Base-by-base conservation (phyloP, 148 eudicot genomes). In the Rhododendron simsii region DNA sequence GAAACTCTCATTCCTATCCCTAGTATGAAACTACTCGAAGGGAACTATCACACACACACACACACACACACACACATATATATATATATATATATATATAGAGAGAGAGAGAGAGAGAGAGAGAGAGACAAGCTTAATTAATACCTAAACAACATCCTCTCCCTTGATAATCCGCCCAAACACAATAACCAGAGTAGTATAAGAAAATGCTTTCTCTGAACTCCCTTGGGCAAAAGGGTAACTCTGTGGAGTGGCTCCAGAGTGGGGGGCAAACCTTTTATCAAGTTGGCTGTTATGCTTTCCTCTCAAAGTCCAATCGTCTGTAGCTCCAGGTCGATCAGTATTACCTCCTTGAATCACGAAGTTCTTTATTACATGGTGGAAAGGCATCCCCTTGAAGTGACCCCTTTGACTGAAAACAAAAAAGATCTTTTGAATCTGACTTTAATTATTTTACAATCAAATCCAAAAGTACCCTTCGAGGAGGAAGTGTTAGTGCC, bases 91-190 rank as follows among this genome's bases (percentile, higher is more conserved):
- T 21, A 26, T 67, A 82, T 53, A 77, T 8, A 53, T 63, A 59
- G 61, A 82, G 75, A 76, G 16, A 53, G 76, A 59, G 74, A 59
- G 50, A 16, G 28, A 21, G 76, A 84, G 80, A 35, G 74, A 83
- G 78, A 78, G 21, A 73, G 79, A 63, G 77, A n/a, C 28, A 5
- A 9, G 50, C 50, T 47, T 47, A 47, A 47, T 16, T 67, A 83
- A 41, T 86, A 95, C 98, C 98, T 95, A 98, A 80, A 95, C 98
- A 79, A 94, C 92, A 65, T 95, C 98, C 86, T 94, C 95, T 82
- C 98, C 98, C 91, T 87, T 92, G 47, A 93, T 88, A 48, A 95
- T 96, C 65, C 93, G 91, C 74, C 98, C 98, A 89, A 95, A 95
- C 53, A 95, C 94, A 87, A 89, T 91, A 7, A 83, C 35, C 81